Evolutionary conservation across 305 asterid species (phyloP).

Genomic region (Fraxinus dipetala): DNA sequence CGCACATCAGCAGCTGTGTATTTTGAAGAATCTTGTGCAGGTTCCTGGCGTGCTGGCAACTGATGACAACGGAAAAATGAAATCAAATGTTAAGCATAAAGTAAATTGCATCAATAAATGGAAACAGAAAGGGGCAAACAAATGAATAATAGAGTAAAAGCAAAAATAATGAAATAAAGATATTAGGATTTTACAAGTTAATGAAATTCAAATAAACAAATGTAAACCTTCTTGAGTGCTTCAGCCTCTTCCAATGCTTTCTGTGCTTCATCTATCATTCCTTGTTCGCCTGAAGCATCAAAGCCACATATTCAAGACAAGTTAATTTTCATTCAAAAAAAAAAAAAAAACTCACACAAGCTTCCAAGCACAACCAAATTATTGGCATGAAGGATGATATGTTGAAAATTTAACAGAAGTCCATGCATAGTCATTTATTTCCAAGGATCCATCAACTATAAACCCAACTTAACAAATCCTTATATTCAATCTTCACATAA

Average conservation of each 20-base stretch:
- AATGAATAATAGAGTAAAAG: conserved; percentile 10
- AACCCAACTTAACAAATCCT: neutral
- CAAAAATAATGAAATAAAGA: neutral
- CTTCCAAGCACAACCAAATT: neutral
- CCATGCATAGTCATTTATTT: neutral
- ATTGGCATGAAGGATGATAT: neutral
- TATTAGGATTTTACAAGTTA: conserved; percentile 1
- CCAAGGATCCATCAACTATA: neutral
- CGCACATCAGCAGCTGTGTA: conserved; percentile 91
- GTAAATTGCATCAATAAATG: neutral
- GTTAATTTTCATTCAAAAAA: neutral
- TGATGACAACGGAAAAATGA: conserved; percentile 18
- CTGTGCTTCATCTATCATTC: conserved; percentile 87
- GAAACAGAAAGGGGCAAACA: neutral
- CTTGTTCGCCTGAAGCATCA: conserved; percentile 69
- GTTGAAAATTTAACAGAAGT: neutral
- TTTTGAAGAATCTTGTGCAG: conserved; percentile 58
- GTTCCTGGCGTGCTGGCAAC: conserved; percentile 74
- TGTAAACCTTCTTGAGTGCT: conserved; percentile 76
- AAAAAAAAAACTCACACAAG: neutral
- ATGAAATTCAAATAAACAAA: neutral
- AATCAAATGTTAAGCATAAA: conserved; percentile 13
- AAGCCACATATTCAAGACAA: neutral
- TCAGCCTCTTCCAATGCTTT: conserved; percentile 92
- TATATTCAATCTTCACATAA: neutral